Percentiles rank a stretch among this genome's conserved stretches.
Evolutionary conservation across 257 asterid genomes (phyloP).

Genomic region (Linderniella brevidens): DNA sequence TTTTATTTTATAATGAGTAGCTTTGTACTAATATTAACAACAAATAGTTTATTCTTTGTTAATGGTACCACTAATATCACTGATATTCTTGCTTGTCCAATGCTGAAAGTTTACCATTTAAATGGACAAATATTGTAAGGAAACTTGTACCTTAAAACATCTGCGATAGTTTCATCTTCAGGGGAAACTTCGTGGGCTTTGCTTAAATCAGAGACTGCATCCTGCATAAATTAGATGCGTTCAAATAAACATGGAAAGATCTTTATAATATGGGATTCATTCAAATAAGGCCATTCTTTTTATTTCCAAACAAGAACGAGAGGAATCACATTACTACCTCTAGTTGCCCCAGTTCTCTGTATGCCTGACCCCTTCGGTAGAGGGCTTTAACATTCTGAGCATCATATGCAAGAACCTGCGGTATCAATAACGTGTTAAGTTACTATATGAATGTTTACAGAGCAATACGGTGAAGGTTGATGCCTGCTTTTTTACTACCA

Average conservation of each 20-base stretch:
- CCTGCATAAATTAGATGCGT: slow-evolving; percentile 22
- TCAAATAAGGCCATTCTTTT: too few species aligned
- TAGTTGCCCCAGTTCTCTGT: slow-evolving; percentile 50
- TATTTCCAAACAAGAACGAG: too few species aligned
- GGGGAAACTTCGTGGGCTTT: slow-evolving; percentile 77
- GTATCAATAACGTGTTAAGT: slow-evolving; percentile 6
- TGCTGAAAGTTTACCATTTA: too few species aligned
- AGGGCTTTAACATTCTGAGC: slow-evolving; percentile 71
- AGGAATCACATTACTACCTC: slow-evolving; percentile 21
- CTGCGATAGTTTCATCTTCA: slow-evolving; percentile 83
- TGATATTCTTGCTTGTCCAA: too few species aligned
- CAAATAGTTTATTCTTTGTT: too few species aligned
- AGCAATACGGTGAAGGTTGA: too few species aligned
- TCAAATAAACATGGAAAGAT: slow-evolving; percentile 1
- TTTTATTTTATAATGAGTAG: too few species aligned
- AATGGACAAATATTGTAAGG: neutral
- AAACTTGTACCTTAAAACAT: slow-evolving; percentile 53
- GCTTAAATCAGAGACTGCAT: slow-evolving; percentile 75
- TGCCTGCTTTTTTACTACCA: neutral
- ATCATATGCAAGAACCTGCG: slow-evolving; percentile 68
- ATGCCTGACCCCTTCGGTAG: slow-evolving; percentile 91
- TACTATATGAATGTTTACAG: too few species aligned
- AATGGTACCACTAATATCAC: too few species aligned
- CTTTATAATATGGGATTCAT: slow-evolving; percentile 3
- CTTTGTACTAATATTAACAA: too few species aligned